Percentiles rank a stretch among this genome's conserved stretches.
Evolutionary conservation across 441 rosid genomes (phyloP).

Genomic region (Erodium trifolium): DNA sequence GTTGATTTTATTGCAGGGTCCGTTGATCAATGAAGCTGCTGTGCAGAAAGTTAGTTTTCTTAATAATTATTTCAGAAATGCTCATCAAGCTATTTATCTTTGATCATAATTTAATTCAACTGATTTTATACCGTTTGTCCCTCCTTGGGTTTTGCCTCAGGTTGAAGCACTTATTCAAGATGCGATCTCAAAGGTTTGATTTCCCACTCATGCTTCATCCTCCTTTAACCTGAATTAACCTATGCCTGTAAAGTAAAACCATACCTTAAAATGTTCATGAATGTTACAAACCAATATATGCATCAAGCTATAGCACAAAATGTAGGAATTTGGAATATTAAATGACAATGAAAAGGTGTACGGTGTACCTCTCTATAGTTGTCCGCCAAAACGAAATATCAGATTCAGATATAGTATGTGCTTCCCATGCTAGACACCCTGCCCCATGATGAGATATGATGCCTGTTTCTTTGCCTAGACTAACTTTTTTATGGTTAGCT

Average conservation of each 20-base stretch:
- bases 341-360: background rate
- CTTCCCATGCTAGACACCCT: conserved; percentile 2
- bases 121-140: conserved; percentile 10
- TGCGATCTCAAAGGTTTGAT: conserved; percentile 73
- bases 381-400: background rate
- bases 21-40: conserved; percentile 92
- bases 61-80: conserved; percentile 14
- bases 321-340: background rate
- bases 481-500: background rate
- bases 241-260: background rate
- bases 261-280: background rate
- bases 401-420: background rate
- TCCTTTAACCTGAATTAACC: background rate
- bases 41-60: conserved; percentile 57
- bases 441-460: background rate
- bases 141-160: conserved; percentile 30
- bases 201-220: conserved; percentile 13
- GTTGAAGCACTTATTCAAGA: conserved; percentile 80
- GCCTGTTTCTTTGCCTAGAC: background rate
- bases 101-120: conserved; percentile 12
- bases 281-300: background rate
- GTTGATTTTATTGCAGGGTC: conserved; percentile 55
- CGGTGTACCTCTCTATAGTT: background rate
- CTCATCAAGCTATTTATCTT: conserved; percentile 10
- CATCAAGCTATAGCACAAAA: background rate